Percentiles rank a stretch among this genome's conserved stretches.
These are phyloP conservation scores for Dendrobium nobile DNA, from an alignment of 106 monocot species.

Conservation along the genomic window DNA sequence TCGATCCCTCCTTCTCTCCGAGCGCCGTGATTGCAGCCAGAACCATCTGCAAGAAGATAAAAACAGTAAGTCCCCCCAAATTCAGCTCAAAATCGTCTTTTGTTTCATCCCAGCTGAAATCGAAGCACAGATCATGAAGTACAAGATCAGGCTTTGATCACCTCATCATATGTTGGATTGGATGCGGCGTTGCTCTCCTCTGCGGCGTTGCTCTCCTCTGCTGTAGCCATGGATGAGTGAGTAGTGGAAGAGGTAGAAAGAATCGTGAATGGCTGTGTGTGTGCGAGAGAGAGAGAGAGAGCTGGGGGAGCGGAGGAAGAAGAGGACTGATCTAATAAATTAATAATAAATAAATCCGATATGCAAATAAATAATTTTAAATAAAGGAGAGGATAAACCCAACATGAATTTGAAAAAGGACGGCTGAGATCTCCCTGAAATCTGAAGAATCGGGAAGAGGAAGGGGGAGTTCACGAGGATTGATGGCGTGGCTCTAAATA, in stretches of 20 bases:
- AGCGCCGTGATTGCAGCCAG: conserved; percentile 48
- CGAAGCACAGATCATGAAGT: neutral
- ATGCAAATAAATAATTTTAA: too few relatives aligned
- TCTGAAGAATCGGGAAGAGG: neutral
- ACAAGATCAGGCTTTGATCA: neutral
- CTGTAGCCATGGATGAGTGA: too few relatives aligned
- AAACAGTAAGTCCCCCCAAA: neutral
- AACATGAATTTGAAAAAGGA: neutral
- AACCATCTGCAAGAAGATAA: conserved; percentile 51
- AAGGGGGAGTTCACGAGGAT: conserved; percentile 21
- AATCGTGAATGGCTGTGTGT: conserved; percentile 31
- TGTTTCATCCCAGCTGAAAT: neutral
- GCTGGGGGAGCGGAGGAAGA: neutral
- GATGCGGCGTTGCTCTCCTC: conserved; percentile 1
- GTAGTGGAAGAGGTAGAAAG: neutral
- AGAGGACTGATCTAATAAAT: too few relatives aligned
- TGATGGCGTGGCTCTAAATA: conserved; percentile 26
- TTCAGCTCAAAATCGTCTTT: neutral
- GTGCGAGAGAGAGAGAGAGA: neutral
- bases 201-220: neutral
- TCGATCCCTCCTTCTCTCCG: conserved; percentile 56
- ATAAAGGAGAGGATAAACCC: neutral
- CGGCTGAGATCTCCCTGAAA: neutral
- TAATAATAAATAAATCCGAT: too few relatives aligned
- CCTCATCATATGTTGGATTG: conserved; percentile 40